Conservation (phyloP, 768 basidiomycete species). For the Tulasnella calospora region DNA sequence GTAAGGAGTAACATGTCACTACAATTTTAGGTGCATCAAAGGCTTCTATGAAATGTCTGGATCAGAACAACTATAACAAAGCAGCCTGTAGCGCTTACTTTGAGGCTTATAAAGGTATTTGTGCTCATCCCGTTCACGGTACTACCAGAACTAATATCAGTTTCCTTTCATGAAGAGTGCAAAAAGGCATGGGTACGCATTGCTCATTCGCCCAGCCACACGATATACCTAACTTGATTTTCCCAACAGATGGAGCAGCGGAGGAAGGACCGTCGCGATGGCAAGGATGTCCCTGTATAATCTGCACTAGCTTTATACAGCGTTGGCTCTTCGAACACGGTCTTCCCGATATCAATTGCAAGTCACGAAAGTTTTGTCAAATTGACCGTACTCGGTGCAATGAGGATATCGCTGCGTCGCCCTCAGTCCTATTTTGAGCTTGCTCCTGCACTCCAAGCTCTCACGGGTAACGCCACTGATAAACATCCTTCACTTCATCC, state of each 20-base stretch:
- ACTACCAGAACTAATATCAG: not conserved
- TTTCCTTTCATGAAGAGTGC: slow-evolving; percentile 14
- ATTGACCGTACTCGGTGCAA: not conserved
- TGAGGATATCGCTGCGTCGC: not conserved
- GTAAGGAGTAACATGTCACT: too few species aligned
- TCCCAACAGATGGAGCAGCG: not conserved
- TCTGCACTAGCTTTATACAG: not conserved
- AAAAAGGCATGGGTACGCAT: slow-evolving; percentile 23
- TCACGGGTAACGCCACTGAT: not conserved
- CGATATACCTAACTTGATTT: not conserved
- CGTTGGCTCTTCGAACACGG: not conserved
- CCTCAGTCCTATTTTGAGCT: not conserved
- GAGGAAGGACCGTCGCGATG: not conserved
- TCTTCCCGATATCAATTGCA: too few species aligned
- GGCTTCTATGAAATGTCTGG: slow-evolving; percentile 20
- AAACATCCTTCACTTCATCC: not conserved
- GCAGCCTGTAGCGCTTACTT: slow-evolving; percentile 14
- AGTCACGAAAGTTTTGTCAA: not conserved
- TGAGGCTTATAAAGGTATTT: slow-evolving; percentile 22
- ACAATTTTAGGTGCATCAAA: slow-evolving; percentile 10
- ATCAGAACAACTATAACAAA: slow-evolving; percentile 22
- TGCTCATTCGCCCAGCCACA: not conserved
- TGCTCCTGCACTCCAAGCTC: not conserved
- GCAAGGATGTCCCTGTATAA: slow-evolving; percentile 9
- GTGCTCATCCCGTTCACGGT: not conserved